Evolutionary conservation across 768 basidiomycete genomes (phyloP), one percentile per base, ranked within the genome.

Genomic region (Podaxis mareebaensis): DNA sequence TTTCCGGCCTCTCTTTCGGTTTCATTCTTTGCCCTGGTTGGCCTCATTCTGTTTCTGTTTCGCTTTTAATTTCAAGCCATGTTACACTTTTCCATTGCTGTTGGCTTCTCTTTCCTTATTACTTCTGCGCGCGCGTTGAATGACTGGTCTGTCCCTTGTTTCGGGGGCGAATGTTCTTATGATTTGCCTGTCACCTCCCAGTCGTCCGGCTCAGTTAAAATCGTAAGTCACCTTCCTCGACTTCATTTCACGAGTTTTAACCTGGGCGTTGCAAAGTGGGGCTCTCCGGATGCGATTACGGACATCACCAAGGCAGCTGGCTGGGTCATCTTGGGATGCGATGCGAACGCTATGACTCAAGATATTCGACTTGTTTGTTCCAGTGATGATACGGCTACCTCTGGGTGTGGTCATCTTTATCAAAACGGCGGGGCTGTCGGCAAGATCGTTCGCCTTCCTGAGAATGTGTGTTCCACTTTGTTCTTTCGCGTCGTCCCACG

Each of bases 251-350:
- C 48, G 11, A 24, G 22, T 46, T n/a, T 53, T 60, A 12, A 48
- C 22, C 1, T 10, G 24, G 11, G 22, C 1, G 6, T 28, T 48
- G 38, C 2, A 55, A 53, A 71, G 69, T 73, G 70, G 71, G 70
- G 70, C 5, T 65, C 69, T 3, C 36, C 60, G 4, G 58, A 67
- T 30, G 66, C 72, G 2, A 72, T 79, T 44, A 72, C 76, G 1
- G 79, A 80, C 60, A 75, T 80, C 52, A 80, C 79, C 1, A 12
- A 65, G 3, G 78, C 77, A 30, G 78, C 77, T 13, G 77, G 76
- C 38, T 80, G 79, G 78, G 65, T 69, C 22, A 76, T 80, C 55
- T 61, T 78, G 39, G 74, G 72, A 55, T 80, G 79, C 58, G 68
- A 76, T 53, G 53, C 74, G 3, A 70, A 68, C 42, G 64, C 63